Conservation (phyloP, 2,329 filamentous ascomycete species). For the Epichloe hybrida region DNA sequence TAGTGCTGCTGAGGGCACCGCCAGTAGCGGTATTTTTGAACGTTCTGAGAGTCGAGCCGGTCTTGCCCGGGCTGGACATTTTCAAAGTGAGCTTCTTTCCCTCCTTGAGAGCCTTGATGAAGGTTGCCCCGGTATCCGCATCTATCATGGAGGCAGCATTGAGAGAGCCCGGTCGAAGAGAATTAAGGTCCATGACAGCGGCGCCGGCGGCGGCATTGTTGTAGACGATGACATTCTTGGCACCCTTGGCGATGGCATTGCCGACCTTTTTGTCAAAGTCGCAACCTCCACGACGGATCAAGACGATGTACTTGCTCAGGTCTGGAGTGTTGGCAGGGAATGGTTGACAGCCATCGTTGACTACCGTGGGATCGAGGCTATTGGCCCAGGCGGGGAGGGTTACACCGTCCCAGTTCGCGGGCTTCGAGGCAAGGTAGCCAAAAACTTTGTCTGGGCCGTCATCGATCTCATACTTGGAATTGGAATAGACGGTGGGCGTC, state of each 20-base stretch:
- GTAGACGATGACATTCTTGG: constrained; percentile 48
- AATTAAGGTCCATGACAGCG: constrained; percentile 18
- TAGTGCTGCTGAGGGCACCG: constrained; percentile 38
- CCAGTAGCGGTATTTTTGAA: constrained; percentile 23
- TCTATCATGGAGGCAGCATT: constrained; percentile 28
- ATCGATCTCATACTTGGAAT: constrained; percentile 28
- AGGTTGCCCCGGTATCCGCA: constrained; percentile 26
- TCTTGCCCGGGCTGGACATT: constrained; percentile 28
- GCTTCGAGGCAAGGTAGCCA: constrained; percentile 28
- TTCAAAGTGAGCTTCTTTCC: constrained; percentile 30
- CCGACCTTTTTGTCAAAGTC: constrained; percentile 39
- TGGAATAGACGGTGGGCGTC: constrained; percentile 28
- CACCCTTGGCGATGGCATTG: constrained; percentile 40
- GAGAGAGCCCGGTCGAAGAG: constrained; percentile 14
- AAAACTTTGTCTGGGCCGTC: constrained; percentile 23
- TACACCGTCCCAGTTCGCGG: constrained; percentile 29
- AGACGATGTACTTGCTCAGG: constrained; percentile 42
- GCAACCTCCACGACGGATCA: constrained; percentile 46
- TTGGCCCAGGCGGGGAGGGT: constrained; percentile 35
- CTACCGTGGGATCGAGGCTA: constrained; percentile 33
- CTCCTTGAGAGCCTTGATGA: constrained; percentile 28
- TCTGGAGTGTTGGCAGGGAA: constrained; percentile 41
- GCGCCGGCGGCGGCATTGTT: constrained; percentile 32
- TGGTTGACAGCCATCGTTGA: constrained; percentile 37
- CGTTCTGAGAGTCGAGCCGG: constrained; percentile 17